Evolutionary conservation across 2,329 filamentous ascomycete genomes (phyloP).

Genomic region (Pestalotiopsis sp.): DNA sequence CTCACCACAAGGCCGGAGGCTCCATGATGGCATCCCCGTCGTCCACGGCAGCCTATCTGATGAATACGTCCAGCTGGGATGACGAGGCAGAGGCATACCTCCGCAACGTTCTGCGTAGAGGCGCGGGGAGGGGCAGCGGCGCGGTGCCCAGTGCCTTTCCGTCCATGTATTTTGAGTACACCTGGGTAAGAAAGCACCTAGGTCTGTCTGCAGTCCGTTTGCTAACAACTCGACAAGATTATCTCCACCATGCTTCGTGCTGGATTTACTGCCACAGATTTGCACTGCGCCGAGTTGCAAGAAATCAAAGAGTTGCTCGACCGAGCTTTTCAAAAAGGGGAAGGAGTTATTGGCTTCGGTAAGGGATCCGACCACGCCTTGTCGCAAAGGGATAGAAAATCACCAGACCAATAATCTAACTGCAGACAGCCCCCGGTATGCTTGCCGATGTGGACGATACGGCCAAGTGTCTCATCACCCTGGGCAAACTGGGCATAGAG

Average conservation of each 20-base stretch:
- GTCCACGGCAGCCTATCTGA: not conserved
- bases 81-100: not conserved
- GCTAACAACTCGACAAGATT: no score
- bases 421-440: not conserved
- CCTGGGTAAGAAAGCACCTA: not conserved
- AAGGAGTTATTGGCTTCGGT: not conserved
- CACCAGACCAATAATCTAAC: not conserved
- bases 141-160: not conserved
- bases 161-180: not conserved
- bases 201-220: not conserved
- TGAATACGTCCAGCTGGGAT: not conserved
- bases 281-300: no score
- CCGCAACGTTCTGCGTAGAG: not conserved
- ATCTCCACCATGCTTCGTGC: no score
- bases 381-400: not conserved
- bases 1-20: no score
- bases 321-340: not conserved
- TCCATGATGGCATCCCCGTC: no score
- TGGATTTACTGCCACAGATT: no score
- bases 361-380: not conserved
- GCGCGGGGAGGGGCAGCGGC: not conserved
- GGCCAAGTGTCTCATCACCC: not conserved
- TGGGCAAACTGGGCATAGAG: not conserved
- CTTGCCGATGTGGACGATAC: slow-evolving; percentile 5
- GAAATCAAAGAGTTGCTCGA: no score